A percentile compares a stretch with the other conserved stretches of the same genome.
phyloP scores from a whole-genome alignment of 177 flowering plant genomes.

The Vitis hybrid region DNA sequence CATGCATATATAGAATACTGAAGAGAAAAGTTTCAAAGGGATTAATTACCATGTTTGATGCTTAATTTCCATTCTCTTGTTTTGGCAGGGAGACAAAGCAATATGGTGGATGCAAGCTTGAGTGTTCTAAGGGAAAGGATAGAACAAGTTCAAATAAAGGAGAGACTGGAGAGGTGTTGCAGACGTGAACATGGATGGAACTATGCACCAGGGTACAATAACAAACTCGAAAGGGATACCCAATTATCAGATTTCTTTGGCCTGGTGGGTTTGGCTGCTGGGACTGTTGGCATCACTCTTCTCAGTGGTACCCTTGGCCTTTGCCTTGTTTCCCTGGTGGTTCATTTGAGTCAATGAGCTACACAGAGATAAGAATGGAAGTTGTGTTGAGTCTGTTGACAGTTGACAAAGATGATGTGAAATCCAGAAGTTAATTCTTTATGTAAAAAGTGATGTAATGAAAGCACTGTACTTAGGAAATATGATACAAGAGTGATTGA shows the following conservation, averaged over 20 bases:
- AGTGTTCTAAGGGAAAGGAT: slow-evolving; percentile 38
- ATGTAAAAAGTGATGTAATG: no score
- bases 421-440: no score
- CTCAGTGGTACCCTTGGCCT: slow-evolving; percentile 30
- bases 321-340: slow-evolving; percentile 39
- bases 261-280: slow-evolving; percentile 21
- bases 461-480: no score
- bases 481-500: no score
- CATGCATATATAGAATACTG: neutral
- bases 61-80: neutral
- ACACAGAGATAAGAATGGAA: neutral
- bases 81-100: slow-evolving; percentile 30
- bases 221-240: slow-evolving; percentile 12
- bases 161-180: slow-evolving; percentile 41
- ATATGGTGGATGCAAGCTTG: slow-evolving; percentile 45
- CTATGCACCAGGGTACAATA: slow-evolving; percentile 29
- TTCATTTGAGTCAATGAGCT: slow-evolving; percentile 30
- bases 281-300: slow-evolving; percentile 35
- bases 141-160: slow-evolving; percentile 38
- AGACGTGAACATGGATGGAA: slow-evolving; percentile 42
- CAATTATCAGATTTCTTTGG: slow-evolving; percentile 19
- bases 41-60: neutral
- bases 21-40: slow-evolving; percentile 1
- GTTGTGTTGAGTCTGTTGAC: no score
- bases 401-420: no score